Conservation (phyloP, 1,284 basidiomycete species). For the Tilletia caries region DNA sequence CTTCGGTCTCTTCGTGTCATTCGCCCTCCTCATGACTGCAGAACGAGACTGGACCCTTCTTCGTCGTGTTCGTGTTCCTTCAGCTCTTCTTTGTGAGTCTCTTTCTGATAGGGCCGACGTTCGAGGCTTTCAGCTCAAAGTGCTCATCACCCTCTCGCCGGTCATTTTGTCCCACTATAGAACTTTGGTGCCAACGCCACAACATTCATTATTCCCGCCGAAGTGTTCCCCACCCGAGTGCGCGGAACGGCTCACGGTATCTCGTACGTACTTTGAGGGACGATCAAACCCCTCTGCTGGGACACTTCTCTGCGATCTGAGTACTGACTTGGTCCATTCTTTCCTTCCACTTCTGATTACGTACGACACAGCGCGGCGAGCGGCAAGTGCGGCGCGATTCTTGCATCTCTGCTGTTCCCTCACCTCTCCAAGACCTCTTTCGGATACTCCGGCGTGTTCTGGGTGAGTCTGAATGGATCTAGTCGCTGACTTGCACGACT, state of each 20-base stretch:
- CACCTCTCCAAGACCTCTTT: constrained; percentile 14
- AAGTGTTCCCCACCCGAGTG: constrained; percentile 76
- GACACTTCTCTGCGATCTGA: background rate
- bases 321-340: background rate
- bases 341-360: too few species aligned
- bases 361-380: constrained; percentile 51
- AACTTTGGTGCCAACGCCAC: constrained; percentile 71
- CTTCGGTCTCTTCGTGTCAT: too few species aligned
- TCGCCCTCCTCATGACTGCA: background rate
- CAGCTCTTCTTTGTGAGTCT: constrained; percentile 51
- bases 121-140: background rate
- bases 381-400: constrained; percentile 59
- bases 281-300: background rate
- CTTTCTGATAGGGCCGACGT: too few species aligned
- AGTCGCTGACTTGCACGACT: too few species aligned
- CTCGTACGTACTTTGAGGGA: constrained; percentile 21
- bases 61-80: constrained; percentile 72
- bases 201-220: constrained; percentile 69
- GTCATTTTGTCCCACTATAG: background rate
- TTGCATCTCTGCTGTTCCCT: constrained; percentile 53
- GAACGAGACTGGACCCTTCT: constrained; percentile 63
- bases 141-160: background rate
- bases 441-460: constrained; percentile 39
- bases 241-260: constrained; percentile 58
- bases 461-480: constrained; percentile 47